Conservation (phyloP, 1,139 yeast genomes). For the Scheffersomyces lignicola region DNA sequence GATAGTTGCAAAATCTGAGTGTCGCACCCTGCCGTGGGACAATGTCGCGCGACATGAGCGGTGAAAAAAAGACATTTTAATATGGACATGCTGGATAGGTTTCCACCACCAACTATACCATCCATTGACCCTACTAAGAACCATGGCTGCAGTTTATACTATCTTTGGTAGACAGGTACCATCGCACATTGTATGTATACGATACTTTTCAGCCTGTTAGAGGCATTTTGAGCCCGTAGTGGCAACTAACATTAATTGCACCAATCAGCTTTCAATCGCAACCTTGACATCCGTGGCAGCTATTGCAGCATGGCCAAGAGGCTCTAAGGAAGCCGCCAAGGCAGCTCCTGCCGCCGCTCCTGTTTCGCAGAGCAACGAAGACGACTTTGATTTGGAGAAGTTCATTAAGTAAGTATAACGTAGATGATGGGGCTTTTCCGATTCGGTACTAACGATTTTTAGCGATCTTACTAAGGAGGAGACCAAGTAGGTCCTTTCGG, state of each 20-base stretch:
- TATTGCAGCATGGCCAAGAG: constrained; percentile 43
- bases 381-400: constrained; percentile 65
- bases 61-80: not conserved
- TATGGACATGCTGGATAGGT: not conserved
- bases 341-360: constrained; percentile 30
- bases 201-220: not conserved
- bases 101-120: not conserved
- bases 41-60: constrained; percentile 6
- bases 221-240: not conserved
- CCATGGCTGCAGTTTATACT: constrained; percentile 63
- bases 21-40: constrained; percentile 6
- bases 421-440: not conserved
- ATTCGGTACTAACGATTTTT: constrained; percentile 27
- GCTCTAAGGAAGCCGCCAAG: constrained; percentile 28
- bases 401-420: constrained; percentile 50
- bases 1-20: not conserved
- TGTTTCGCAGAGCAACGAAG: constrained; percentile 37
- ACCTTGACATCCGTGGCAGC: constrained; percentile 50
- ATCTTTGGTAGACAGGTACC: constrained; percentile 66
- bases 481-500: constrained; percentile 36
- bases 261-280: constrained; percentile 42
- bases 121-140: constrained; percentile 4
- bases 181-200: constrained; percentile 56
- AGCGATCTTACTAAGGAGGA: constrained; percentile 48
- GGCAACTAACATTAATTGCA: constrained; percentile 5